A percentile compares a stretch with the other conserved stretches of the same genome.
Conservation (phyloP, 1,139 yeast genomes). For the Saccharomyces hybrid region DNA sequence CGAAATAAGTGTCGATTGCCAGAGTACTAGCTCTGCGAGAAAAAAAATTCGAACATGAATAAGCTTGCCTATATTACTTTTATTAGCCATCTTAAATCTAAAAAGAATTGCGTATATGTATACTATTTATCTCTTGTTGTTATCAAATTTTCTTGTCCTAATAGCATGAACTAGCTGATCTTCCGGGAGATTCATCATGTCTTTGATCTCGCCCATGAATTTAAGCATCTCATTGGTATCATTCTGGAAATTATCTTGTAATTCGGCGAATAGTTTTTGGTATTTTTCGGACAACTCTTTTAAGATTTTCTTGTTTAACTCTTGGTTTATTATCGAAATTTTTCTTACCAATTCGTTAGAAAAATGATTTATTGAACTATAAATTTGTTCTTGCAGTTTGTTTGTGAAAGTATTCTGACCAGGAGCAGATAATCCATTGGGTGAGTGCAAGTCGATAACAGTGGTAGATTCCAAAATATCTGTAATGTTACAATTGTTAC, state of each 20-base stretch:
- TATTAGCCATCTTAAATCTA: neutral
- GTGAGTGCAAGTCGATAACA: slow-evolving; percentile 5
- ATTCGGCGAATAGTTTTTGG: slow-evolving; percentile 26
- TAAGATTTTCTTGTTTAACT: slow-evolving; percentile 31
- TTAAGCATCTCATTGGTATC: slow-evolving; percentile 33
- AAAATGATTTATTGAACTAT: slow-evolving; percentile 29
- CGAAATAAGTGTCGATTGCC: slow-evolving; percentile 3
- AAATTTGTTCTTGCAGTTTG: slow-evolving; percentile 32
- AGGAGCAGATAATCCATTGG: slow-evolving; percentile 4
- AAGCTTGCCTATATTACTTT: neutral
- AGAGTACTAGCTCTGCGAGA: neutral
- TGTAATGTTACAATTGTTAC: slow-evolving; percentile 5
- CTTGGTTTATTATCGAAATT: slow-evolving; percentile 32
- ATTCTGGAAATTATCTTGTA: slow-evolving; percentile 29
- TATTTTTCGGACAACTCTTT: slow-evolving; percentile 32
- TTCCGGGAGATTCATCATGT: slow-evolving; percentile 32
- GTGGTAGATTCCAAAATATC: slow-evolving; percentile 13
- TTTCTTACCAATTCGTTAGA: slow-evolving; percentile 31
- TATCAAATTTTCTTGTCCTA: slow-evolving; percentile 13
- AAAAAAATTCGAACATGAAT: neutral
- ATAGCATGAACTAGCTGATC: slow-evolving; percentile 28
- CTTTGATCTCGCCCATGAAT: slow-evolving; percentile 31
- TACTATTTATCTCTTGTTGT: neutral
- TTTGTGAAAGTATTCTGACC: slow-evolving; percentile 26
- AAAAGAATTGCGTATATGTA: neutral